Evolutionary conservation across 2,329 filamentous ascomycete species (phyloP), one percentile per base, ranked within the genome.

Genomic region (Exophiala calicioides): DNA sequence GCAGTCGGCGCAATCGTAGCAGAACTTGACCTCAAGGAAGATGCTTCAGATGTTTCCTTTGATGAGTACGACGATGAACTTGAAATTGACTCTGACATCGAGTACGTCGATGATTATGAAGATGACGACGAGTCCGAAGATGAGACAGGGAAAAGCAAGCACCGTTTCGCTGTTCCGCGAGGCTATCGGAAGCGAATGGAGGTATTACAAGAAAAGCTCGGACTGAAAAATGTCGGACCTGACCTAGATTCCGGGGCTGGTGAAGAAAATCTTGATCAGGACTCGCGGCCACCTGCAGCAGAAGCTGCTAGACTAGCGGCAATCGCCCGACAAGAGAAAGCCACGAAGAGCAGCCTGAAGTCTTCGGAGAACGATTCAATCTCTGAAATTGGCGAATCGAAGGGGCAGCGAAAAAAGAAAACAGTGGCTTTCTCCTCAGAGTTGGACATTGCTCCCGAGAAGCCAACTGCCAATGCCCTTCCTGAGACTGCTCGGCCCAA

Each of bases 1-100:
- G 91, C 97, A 65, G 84, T 98, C 47, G 89, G 90, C 3, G 82
- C 88, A 27, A 87, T 98, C 2, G 93, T 98, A 12, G 93, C 93
- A 12, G 90, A 97, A 68, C 78, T 98, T 34, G 81, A 94, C 47
- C 68, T 97, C 2, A 88, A 95, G 53, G 84, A 90, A 50, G 74
- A 74, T 13, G 72, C 64, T 20, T 66, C 64, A 9, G 65, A 65
- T 39, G 63, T 68, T 10, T 79, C 75, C 18, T 73, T 75, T n/a
- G 71, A 72, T 9, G 75, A 73, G 2, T 70, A 75, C 13, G 76
- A 81, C n/a, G 74, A 78, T 6, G 68, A 68, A 23, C 38, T 54
- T 19, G 50, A 56, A 9, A 15, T 56, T 12, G 54, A 56, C 24
- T 52, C 50, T 33, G 56, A 59, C 12, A 23, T 55, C 27, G 73